Base-by-base conservation (phyloP, 768 basidiomycete genomes). In the Suillus americanus region DNA sequence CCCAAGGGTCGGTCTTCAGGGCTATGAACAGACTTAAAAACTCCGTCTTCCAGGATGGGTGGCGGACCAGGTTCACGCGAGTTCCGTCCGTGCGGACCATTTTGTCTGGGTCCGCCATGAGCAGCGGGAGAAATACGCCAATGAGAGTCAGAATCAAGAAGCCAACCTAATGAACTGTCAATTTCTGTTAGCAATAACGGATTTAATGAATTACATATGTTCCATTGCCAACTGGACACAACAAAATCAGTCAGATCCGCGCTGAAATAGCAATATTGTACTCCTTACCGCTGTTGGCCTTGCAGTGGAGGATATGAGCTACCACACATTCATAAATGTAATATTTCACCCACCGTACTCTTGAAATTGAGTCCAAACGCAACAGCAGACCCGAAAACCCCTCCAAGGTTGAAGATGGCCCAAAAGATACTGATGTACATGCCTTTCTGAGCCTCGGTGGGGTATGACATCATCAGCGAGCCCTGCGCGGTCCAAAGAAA, bases 391-490 rank as follows among this genome's bases (percentile, higher is more conserved):
- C 92, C 92, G 54, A 94, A 86, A 51, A 94, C 89, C 53, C 87
- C 88, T 41, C 91, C 91, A 37, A 92, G 65, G 68, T 92, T 92
- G 79, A 95, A 93, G 67, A 94, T 90, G 46, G 84, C 79, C 85
- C 85, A 86, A 74, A 86, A 86, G 57, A 86, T 66, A 38, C 77
- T 78, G 65, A 86, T 85, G 20, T 79, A 79, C 64, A 74, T 75
- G 16, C 85, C 85, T 68, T 86, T 86, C 69, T 86, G 82, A 61
- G 84, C 82, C 66, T 86, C 85, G 2, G 82, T 77, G 5, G 85
- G 85, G 64, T 86, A 84, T 8, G 80, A 75, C 83, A 86, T 81
- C 85, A 86, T 86, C 66, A 86, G 74, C 2, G 76, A 63, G 13
- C 85, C 85, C 67, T 83, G 83, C 1, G 81, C 82, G 12, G 83